phyloP scores from a whole-genome alignment of 345 rosid genomes.

The Pelargonium nanum region DNA sequence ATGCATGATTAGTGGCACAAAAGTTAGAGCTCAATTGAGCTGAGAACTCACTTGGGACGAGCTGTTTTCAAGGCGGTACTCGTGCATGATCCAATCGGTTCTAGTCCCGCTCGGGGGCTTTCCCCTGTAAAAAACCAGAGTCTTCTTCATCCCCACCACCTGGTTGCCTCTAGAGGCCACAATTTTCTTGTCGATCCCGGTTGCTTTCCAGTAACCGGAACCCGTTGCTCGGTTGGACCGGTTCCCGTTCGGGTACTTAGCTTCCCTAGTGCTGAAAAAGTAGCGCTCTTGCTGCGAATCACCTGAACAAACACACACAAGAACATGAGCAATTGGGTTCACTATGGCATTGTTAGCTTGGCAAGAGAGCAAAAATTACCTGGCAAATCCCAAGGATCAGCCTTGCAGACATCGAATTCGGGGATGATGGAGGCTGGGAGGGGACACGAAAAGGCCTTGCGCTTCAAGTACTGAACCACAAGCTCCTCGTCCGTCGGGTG shows the following conservation, averaged over 20 bases:
- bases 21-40: too few species aligned
- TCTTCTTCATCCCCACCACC: slow-evolving; percentile 35
- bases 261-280: slow-evolving; percentile 32
- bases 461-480: slow-evolving; percentile 8
- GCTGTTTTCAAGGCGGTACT: slow-evolving; percentile 25
- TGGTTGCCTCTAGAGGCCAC: slow-evolving; percentile 18
- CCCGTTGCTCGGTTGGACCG: slow-evolving; percentile 32
- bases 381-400: slow-evolving; percentile 11
- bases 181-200: slow-evolving; percentile 31
- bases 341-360: neutral
- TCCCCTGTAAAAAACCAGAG: slow-evolving; percentile 30
- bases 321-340: neutral
- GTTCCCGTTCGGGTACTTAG: slow-evolving; percentile 34
- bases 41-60: neutral
- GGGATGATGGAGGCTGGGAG: slow-evolving; percentile 13
- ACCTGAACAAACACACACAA: neutral
- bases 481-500: slow-evolving; percentile 14
- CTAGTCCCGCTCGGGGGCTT: slow-evolving; percentile 31
- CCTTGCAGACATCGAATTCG: neutral
- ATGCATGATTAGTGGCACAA: too few species aligned
- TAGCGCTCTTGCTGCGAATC: slow-evolving; percentile 26
- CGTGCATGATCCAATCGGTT: slow-evolving; percentile 39
- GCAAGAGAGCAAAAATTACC: neutral
- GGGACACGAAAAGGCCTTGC: slow-evolving; percentile 7
- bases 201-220: slow-evolving; percentile 41